Percentiles rank a stretch among this genome's conserved stretches.
Evolutionary conservation across 352 stramenopile genomes (phyloP).

Genomic region (Globisporangium nagaii): DNA sequence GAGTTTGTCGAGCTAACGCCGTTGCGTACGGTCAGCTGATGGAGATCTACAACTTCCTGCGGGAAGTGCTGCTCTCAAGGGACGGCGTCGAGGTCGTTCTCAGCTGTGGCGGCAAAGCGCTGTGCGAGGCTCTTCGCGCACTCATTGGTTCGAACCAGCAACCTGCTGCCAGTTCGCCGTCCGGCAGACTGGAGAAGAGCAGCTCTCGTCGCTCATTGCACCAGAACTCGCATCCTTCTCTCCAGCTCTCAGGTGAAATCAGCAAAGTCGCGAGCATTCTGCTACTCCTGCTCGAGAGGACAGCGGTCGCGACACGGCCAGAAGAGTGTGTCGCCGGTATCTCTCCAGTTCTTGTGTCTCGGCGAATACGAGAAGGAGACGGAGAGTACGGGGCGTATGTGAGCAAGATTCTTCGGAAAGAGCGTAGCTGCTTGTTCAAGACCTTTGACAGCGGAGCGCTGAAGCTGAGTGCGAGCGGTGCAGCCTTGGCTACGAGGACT

Average conservation of each 20-base stretch:
- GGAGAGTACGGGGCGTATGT: slow-evolving; percentile 33
- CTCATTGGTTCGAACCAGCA: neutral
- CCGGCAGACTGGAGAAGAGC: neutral
- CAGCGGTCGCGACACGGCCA: neutral
- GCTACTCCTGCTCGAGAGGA: slow-evolving; percentile 23
- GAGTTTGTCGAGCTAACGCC: neutral
- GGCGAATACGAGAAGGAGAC: slow-evolving; percentile 16
- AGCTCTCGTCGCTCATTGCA: neutral
- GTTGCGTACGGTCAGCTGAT: slow-evolving; percentile 22
- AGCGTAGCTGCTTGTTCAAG: slow-evolving; percentile 28
- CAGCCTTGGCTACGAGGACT: neutral
- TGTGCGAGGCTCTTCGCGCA: slow-evolving; percentile 25
- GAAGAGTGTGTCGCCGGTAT: neutral
- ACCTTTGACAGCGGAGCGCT: neutral
- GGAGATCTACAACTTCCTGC: slow-evolving; percentile 60
- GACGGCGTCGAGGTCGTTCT: slow-evolving; percentile 45
- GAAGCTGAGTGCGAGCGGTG: neutral
- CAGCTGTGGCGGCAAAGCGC: slow-evolving; percentile 36
- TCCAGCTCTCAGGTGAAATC: neutral
- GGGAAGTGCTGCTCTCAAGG: slow-evolving; percentile 39
- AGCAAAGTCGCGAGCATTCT: neutral
- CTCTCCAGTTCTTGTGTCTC: neutral
- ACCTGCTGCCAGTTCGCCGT: neutral
- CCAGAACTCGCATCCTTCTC: neutral
- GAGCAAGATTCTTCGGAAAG: slow-evolving; percentile 17